Evolutionary conservation across 2,329 filamentous ascomycete genomes (phyloP), one percentile per base, ranked within the genome.

Genomic region (Furcasterigmium furcatum): DNA sequence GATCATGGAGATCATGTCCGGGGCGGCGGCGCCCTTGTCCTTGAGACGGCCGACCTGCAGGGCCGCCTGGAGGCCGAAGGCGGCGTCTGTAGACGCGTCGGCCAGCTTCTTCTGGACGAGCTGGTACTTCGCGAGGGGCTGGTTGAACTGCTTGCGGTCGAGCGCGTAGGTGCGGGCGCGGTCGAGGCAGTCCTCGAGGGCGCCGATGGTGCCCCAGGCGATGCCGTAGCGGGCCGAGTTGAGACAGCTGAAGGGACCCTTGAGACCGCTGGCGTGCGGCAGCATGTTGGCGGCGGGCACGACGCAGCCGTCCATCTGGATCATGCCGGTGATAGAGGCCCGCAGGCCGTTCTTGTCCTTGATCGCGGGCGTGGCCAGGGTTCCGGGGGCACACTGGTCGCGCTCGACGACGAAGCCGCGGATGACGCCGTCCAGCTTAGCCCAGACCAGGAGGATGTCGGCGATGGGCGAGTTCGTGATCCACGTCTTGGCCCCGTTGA

Each of bases 81-180:
- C 87, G 3, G 88, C 90, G 65, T 97, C 94, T 1, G 92, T 96
- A 4, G 82, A 76, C 2, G 94, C 94, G 65, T 99, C 94, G 1
- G 92, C 87, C 51, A 99, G 76, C 74, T 99, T 99, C 81, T 96
- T 96, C 76, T 99, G 94, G 43, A 99, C 80, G 14, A 99, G 82
- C 72, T 99, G 94, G 64, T 99, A 99, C 65, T 88, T 95, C 34
- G 92, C 94, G 44, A 99, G 77, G 0, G 92, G 91, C 66, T 97
- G 97, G 41, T 95, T 95, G 80, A 99, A 99, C 67, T 99, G 94
- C 70, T 87, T 92, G 52, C 94, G 79, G 66, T 96, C 91, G 42
- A 99, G 71, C n/a, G 91, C 82, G 63, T 99, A 99, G 12, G 83
- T 82, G 51, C 92, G 78, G 4, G 94, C 83, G 42, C 91, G 81